A percentile compares a stretch with the other conserved stretches of the same genome.
Conservation (phyloP, 2,329 filamentous ascomycete species). For the Diaporthe sp. region DNA sequence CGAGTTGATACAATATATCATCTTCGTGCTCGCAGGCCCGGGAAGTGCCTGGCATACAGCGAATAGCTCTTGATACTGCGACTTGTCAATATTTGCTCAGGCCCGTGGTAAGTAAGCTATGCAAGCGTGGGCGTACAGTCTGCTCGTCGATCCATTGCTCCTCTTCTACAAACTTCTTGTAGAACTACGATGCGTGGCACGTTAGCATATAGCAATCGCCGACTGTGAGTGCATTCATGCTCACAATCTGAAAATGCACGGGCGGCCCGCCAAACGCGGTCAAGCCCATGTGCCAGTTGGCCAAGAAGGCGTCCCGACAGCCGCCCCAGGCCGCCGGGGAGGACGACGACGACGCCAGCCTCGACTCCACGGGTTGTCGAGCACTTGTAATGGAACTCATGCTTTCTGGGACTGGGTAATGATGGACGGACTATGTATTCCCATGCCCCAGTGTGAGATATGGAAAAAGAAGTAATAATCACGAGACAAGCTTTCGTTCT, state of each 20-base stretch:
- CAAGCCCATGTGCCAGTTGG: constrained; percentile 73
- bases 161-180: constrained; percentile 12
- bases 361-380: constrained; percentile 3
- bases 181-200: not conserved
- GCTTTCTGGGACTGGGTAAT: too few relatives aligned
- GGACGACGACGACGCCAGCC: not conserved
- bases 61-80: constrained; percentile 2
- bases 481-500: not conserved
- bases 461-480: accelerated
- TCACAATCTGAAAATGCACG: constrained; percentile 76
- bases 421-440: accelerated
- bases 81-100: not conserved
- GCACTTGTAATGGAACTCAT: not conserved
- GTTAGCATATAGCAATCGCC: not conserved
- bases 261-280: constrained; percentile 77
- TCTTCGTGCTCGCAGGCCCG: not conserved
- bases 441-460: too few relatives aligned
- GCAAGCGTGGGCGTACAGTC: not conserved
- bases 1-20: not conserved
- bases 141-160: constrained; percentile 11
- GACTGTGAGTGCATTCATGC: constrained; percentile 34
- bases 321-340: not conserved
- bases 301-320: constrained; percentile 11
- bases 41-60: constrained; percentile 8
- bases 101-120: too few relatives aligned